Evolutionary conservation across 2,329 filamentous ascomycete species (phyloP), one percentile per base, ranked within the genome.

Genomic region (Westerdykella aurantiaca): DNA sequence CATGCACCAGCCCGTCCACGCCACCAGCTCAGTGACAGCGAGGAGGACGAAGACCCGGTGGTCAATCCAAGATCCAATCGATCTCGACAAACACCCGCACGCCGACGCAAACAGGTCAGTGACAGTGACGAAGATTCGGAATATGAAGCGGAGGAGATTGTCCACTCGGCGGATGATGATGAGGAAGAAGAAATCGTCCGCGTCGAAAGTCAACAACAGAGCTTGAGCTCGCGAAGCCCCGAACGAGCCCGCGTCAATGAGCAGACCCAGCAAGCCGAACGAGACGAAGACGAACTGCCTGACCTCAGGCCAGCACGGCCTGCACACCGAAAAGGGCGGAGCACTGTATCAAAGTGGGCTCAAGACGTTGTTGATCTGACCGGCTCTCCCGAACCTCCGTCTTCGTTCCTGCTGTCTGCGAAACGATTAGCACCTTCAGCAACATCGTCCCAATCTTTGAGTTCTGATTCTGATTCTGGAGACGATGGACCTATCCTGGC

Each of bases 311-410:
- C 34, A 9, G 45, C 34, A n/a, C 31, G 40, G 3, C 33, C 38
- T 14, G 33, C n/a, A 14, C 39, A 46, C 34, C 45, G 45, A 22
- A 63, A 64, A 29, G 61, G 51, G 9, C 48, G 56, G 31, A 58
- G 49, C 40, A 52, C 55, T 2, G 57, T 59, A 37, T 61, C 56
- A 6, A 60, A 57, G 14, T 64, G 59, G 56, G 56, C 57, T 3
- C 56, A 61, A 42, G 57, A 63, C 29, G 59, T 64, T 12, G 54
- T 66, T 33, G 63, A 68, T 18, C 41, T 66, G 37, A 61, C 60
- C 10, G 47, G 48, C 12, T 61, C 61, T 13, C 58, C 61, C 5
- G 51, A 58, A 18, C 48, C 53, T 9, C 48, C 52, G 11, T 33
- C 51, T 4, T 55, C 55, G 6, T 56, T 57, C 16, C 41, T 46